phyloP scores from a whole-genome alignment of 345 rosid species.

The Firmiana major region DNA sequence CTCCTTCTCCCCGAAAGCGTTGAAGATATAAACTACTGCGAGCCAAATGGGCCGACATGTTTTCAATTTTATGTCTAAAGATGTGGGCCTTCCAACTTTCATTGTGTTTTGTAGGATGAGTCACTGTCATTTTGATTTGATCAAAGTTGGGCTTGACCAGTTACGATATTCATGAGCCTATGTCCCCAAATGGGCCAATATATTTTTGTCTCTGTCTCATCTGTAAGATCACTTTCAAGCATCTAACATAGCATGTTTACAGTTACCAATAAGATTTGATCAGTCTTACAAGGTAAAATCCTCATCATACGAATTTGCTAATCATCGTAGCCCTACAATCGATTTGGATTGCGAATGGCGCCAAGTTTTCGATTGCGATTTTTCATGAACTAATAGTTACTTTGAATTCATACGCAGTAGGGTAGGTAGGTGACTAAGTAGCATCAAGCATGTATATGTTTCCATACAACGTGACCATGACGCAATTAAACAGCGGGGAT shows the following conservation, averaged over 20 bases:
- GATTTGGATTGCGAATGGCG: neutral
- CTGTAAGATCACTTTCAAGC: neutral
- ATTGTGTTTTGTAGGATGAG: conserved; percentile 13
- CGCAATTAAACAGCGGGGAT: neutral
- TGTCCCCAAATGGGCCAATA: neutral
- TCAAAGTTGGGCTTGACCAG: conserved; percentile 2
- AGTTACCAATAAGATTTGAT: neutral
- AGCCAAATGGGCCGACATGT: conserved; percentile 27
- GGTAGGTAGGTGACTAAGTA: neutral
- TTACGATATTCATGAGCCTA: neutral
- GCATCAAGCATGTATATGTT: neutral
- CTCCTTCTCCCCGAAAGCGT: neutral
- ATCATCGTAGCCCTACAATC: conserved; percentile 1
- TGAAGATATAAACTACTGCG: neutral
- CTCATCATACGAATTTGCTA: neutral
- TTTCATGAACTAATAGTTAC: neutral
- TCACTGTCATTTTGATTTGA: conserved; percentile 11
- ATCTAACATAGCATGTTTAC: neutral
- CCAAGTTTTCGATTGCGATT: neutral
- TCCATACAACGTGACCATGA: neutral
- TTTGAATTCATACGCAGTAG: neutral
- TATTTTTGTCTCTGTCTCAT: neutral
- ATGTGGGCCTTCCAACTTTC: conserved; percentile 12
- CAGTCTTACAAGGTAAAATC: neutral
- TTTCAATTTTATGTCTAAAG: neutral